Conservation (phyloP, 148 eudicot genomes). For the Suaeda aralocaspica region DNA sequence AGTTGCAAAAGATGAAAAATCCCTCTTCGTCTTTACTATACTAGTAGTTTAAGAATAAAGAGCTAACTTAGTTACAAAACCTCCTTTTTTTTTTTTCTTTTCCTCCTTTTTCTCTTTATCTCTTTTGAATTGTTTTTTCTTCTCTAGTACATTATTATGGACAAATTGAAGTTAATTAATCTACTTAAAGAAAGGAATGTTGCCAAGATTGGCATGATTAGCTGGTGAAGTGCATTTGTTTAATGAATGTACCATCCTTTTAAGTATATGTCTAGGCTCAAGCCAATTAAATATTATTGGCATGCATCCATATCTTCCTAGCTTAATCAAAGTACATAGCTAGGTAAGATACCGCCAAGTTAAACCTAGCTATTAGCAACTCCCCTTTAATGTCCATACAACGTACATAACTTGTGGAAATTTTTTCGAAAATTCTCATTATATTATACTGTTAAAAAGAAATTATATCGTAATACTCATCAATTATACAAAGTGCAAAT, state of each 20-base stretch:
- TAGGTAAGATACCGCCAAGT: too few species aligned
- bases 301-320: not conserved
- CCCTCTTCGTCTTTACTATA: slow-evolving; percentile 14
- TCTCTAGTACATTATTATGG: slow-evolving; percentile 6
- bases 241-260: not conserved
- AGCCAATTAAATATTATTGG: not conserved
- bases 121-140: slow-evolving; percentile 22
- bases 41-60: slow-evolving; percentile 35
- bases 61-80: slow-evolving; percentile 25
- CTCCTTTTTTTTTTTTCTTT: slow-evolving; percentile 31
- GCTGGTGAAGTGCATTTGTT: not conserved
- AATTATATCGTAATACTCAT: too few species aligned
- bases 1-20: slow-evolving; percentile 32
- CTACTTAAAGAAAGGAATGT: not conserved
- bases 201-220: slow-evolving; percentile 4
- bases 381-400: too few species aligned
- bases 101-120: slow-evolving; percentile 24
- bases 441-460: too few species aligned
- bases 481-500: too few species aligned
- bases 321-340: not conserved
- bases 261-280: not conserved
- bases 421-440: too few species aligned
- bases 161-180: not conserved
- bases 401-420: too few species aligned
- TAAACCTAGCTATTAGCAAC: too few species aligned